Percentiles rank a stretch among this genome's conserved stretches.
These are phyloP conservation scores for Monosporascus sp. DNA, from an alignment of 2,329 filamentous ascomycete species.

Conservation along the genomic window DNA sequence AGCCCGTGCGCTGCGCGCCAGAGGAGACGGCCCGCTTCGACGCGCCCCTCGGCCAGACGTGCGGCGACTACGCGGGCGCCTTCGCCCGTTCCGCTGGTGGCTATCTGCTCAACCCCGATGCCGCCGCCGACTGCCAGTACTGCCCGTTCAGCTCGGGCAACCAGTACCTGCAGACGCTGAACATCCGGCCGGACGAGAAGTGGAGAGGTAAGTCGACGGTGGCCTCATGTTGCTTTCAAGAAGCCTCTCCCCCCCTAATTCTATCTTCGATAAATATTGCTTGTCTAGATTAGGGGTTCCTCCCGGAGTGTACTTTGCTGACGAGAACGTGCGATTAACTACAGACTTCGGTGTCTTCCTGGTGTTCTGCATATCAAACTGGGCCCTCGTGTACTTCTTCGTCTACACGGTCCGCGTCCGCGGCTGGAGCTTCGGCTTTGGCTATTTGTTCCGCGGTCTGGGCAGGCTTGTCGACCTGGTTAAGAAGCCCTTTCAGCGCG, in stretches of 20 bases:
- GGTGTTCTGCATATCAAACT: constrained; percentile 66
- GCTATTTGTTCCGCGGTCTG: constrained; percentile 41
- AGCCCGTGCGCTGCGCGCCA: constrained; percentile 42
- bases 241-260: neutral
- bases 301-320: no score
- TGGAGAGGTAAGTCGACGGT: constrained; percentile 48
- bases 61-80: constrained; percentile 55
- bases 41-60: constrained; percentile 59
- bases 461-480: constrained; percentile 24
- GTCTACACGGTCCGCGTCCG: constrained; percentile 67
- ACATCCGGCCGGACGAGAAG: constrained; percentile 51
- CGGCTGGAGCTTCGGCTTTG: constrained; percentile 67
- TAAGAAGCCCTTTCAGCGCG: constrained; percentile 24
- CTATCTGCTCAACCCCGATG: constrained; percentile 58
- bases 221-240: neutral
- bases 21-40: constrained; percentile 44
- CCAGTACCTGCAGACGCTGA: constrained; percentile 58
- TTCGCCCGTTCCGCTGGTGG: constrained; percentile 52
- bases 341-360: constrained; percentile 65
- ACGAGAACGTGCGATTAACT: neutral
- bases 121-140: constrained; percentile 59
- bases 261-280: neutral
- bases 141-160: constrained; percentile 55
- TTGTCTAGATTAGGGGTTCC: no score
- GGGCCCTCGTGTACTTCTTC: constrained; percentile 70